Percentiles rank a stretch among this genome's conserved stretches.
phyloP scores from a whole-genome alignment of 768 basidiomycete genomes.

The Suillus placidus region DNA sequence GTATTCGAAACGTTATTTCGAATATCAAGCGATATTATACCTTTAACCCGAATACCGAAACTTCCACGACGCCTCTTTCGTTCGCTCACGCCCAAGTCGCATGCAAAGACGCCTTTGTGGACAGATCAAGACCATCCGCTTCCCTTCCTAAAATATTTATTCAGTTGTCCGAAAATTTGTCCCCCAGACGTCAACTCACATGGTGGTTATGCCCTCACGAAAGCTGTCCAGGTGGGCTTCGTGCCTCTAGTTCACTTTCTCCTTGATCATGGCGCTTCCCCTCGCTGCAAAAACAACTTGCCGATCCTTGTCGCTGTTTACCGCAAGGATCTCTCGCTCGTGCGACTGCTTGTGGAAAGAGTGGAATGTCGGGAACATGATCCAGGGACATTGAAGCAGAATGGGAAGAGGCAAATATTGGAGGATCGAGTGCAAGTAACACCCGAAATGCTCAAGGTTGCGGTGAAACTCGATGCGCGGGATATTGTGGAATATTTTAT shows the following conservation, averaged over 20 bases:
- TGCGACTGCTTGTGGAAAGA: constrained; percentile 79
- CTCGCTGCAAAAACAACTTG: constrained; percentile 58
- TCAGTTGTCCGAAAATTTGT: constrained; percentile 41
- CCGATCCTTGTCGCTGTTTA: constrained; percentile 77
- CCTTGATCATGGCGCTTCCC: constrained; percentile 73
- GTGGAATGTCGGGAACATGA: constrained; percentile 21
- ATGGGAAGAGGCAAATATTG: constrained; percentile 53
- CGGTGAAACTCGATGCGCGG: constrained; percentile 63
- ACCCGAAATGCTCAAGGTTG: constrained; percentile 62
- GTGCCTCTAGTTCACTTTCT: constrained; percentile 70
- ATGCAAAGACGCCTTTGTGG: constrained; percentile 38
- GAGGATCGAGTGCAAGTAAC: constrained; percentile 61
- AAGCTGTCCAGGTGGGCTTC: constrained; percentile 70
- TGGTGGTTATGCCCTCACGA: constrained; percentile 80
- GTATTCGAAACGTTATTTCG: constrained; percentile 52
- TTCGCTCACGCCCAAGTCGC: constrained; percentile 39
- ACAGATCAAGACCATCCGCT: constrained; percentile 56
- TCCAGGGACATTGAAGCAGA: constrained; percentile 14
- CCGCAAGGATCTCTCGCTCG: constrained; percentile 64
- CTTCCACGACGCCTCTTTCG: constrained; percentile 73
- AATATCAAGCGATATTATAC: constrained; percentile 12
- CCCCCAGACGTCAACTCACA: constrained; percentile 63
- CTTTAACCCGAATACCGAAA: constrained; percentile 36
- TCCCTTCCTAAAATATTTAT: constrained; percentile 65
- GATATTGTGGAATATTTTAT: constrained; percentile 75